These are phyloP conservation scores for Magnolia officinalis DNA, from an alignment of 164 flowering plant species.

Conservation along the genomic window DNA sequence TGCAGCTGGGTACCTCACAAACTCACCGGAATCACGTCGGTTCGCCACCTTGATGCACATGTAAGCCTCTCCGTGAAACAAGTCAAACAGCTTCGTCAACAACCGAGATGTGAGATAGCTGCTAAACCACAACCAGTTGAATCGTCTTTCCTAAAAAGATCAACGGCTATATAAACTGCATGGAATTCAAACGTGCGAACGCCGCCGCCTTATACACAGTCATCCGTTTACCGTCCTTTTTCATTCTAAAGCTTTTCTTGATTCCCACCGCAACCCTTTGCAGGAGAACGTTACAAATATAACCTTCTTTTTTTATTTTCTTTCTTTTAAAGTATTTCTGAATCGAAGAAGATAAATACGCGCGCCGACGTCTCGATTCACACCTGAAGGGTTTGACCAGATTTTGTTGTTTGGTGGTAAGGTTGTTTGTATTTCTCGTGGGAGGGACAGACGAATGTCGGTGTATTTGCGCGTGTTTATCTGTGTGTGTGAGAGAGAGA, in stretches of 20 bases:
- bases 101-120: neutral
- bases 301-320: neutral
- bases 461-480: neutral
- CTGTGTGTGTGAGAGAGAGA: neutral
- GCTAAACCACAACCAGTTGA: neutral
- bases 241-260: neutral
- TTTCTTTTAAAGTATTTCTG: neutral
- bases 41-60: constrained; percentile 19
- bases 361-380: neutral
- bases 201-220: neutral
- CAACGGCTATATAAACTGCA: neutral
- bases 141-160: neutral
- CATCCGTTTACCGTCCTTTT: neutral
- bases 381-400: neutral
- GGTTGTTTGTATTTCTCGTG: neutral
- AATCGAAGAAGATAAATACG: neutral
- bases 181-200: neutral
- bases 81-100: neutral
- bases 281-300: neutral
- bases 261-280: neutral
- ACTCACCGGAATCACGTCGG: neutral
- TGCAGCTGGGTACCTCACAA: neutral
- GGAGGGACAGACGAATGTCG: neutral
- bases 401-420: neutral
- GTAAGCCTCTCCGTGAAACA: neutral